These are phyloP conservation scores for Exobasidium cylindrosporum DNA, from an alignment of 1,284 basidiomycete species.

Conservation along the genomic window DNA sequence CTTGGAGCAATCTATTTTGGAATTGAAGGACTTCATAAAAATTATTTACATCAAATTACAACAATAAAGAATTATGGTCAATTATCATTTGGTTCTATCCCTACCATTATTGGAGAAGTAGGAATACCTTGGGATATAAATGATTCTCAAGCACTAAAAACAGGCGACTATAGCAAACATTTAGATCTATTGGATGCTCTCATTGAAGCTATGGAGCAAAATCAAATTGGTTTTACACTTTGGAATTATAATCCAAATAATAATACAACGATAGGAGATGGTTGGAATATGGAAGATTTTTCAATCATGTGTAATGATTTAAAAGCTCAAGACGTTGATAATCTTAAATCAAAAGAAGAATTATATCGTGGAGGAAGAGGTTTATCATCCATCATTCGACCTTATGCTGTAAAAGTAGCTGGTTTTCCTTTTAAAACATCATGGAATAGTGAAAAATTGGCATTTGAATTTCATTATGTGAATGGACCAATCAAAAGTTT, in stretches of 20 bases:
- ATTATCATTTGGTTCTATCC: conserved; percentile 38
- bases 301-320: conserved; percentile 73
- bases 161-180: conserved; percentile 66
- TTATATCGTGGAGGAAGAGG: conserved; percentile 79
- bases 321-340: conserved; percentile 10
- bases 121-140: conserved; percentile 53
- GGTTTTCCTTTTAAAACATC: conserved; percentile 15
- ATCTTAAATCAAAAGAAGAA: conserved; percentile 30
- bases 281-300: conserved; percentile 81
- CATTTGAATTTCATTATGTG: conserved; percentile 13
- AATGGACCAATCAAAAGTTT: conserved; percentile 2
- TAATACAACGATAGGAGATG: conserved; percentile 73
- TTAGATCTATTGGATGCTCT: conserved; percentile 54
- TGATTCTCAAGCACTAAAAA: conserved; percentile 23
- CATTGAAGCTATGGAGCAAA: conserved; percentile 49
- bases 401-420: conserved; percentile 22
- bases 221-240: conserved; percentile 58
- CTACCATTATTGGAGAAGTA: conserved; percentile 47
- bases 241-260: conserved; percentile 96
- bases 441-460: conserved; percentile 5
- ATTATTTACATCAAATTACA: conserved; percentile 33
- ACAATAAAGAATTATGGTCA: conserved; percentile 26
- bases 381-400: conserved; percentile 64
- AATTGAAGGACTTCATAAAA: conserved; percentile 28
- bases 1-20: conserved; percentile 48